These are phyloP conservation scores for Quillaja saponaria DNA, from an alignment of 306 rosid species.

Conservation along the genomic window DNA sequence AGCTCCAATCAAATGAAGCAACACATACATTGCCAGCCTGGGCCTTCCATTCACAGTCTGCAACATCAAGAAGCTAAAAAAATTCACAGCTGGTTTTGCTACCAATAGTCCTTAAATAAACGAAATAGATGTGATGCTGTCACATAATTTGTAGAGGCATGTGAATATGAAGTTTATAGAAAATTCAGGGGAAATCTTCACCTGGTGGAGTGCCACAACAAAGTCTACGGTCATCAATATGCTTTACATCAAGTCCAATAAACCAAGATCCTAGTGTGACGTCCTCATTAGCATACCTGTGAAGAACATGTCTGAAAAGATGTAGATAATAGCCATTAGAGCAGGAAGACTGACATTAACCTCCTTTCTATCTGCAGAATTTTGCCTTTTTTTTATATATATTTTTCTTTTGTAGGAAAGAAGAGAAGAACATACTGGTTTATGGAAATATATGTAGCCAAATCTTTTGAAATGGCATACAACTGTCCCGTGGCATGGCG, in stretches of 20 bases:
- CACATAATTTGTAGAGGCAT: constrained; percentile 1
- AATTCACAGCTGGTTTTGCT: constrained; percentile 11
- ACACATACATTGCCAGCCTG: constrained; percentile 98
- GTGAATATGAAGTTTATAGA: not conserved
- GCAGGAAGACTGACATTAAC: constrained; percentile 16
- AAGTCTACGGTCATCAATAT: constrained; percentile 87
- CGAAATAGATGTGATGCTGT: constrained; percentile 16
- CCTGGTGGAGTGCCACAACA: constrained; percentile 99
- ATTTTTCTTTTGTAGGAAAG: not conserved
- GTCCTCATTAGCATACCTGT: constrained; percentile 97
- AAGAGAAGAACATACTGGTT: constrained; percentile 69
- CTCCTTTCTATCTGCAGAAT: not conserved
- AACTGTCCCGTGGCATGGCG: constrained; percentile 99
- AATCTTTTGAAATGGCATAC: constrained; percentile 89
- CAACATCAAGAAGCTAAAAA: constrained; percentile 29
- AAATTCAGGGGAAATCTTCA: constrained; percentile 25
- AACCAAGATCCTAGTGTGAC: constrained; percentile 97
- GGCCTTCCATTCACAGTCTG: constrained; percentile 99
- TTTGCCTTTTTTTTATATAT: not conserved
- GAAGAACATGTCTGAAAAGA: constrained; percentile 80
- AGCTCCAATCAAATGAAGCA: constrained; percentile 96
- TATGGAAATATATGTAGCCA: constrained; percentile 81
- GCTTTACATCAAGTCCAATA: constrained; percentile 89
- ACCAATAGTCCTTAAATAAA: constrained; percentile 12
- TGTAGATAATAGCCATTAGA: constrained; percentile 9